These are phyloP conservation scores for Tuber melanosporum DNA, from an alignment of 495 filamentous ascomycete genomes.

Conservation along the genomic window DNA sequence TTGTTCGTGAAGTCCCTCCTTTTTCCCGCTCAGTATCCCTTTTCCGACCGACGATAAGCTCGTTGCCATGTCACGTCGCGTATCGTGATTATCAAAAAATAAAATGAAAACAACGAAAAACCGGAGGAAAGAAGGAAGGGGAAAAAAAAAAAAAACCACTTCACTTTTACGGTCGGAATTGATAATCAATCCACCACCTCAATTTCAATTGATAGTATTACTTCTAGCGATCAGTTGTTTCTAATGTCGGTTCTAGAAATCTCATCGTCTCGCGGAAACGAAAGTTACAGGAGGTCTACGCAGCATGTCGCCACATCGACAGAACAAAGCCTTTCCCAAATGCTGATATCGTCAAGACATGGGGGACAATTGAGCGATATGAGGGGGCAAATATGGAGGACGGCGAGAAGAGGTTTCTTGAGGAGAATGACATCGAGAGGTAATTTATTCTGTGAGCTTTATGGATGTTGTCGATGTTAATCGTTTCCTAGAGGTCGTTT, in stretches of 20 bases:
- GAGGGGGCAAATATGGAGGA: slow-evolving; percentile 34
- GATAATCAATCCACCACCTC: background rate
- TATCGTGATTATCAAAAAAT: slow-evolving; percentile 32
- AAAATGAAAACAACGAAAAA: slow-evolving; percentile 27
- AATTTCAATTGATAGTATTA: background rate
- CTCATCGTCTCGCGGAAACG: slow-evolving; percentile 39
- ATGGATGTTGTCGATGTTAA: slow-evolving; percentile 7
- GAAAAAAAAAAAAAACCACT: background rate
- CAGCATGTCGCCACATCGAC: slow-evolving; percentile 36
- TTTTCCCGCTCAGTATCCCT: slow-evolving; percentile 24
- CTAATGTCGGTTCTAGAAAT: slow-evolving; percentile 15
- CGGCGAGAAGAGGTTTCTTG: slow-evolving; percentile 36
- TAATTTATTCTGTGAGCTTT: slow-evolving; percentile 8
- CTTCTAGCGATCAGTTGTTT: background rate
- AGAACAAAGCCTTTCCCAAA: slow-evolving; percentile 31
- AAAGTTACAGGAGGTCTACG: slow-evolving; percentile 40
- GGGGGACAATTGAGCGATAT: slow-evolving; percentile 37
- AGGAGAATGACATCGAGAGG: slow-evolving; percentile 41
- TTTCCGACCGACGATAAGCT: slow-evolving; percentile 23
- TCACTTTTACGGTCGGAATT: background rate
- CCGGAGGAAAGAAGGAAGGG: background rate
- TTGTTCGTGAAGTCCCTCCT: slow-evolving; percentile 16
- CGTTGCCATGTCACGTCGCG: slow-evolving; percentile 37
- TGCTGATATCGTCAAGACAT: slow-evolving; percentile 29
- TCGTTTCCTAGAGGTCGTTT: slow-evolving; percentile 26